phyloP scores from a whole-genome alignment of 371 early-diverging fungal genomes.

The Smittium culicis region DNA sequence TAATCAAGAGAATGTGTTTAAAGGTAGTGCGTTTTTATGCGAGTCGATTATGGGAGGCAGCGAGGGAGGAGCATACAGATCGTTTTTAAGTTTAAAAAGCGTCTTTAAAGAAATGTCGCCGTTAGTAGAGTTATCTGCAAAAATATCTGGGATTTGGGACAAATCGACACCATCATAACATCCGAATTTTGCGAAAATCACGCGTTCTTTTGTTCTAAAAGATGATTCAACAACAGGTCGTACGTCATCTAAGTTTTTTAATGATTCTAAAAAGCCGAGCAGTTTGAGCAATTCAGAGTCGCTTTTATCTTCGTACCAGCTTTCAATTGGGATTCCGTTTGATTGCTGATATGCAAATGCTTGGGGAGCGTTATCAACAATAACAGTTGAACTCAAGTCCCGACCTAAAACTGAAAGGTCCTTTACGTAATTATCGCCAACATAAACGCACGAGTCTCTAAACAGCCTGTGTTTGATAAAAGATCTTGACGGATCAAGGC shows the following conservation, averaged over 20 bases:
- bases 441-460: constrained; percentile 46
- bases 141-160: neutral
- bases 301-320: constrained; percentile 47
- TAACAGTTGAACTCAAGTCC: constrained; percentile 40
- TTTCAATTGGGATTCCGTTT: constrained; percentile 55
- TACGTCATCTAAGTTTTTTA: constrained; percentile 44
- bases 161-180: neutral
- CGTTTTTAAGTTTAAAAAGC: neutral
- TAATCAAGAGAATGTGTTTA: no score
- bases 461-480: constrained; percentile 41
- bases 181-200: neutral
- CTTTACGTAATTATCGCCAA: constrained; percentile 53
- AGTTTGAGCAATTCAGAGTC: constrained; percentile 42
- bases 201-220: constrained; percentile 25
- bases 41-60: neutral
- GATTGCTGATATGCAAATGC: constrained; percentile 46
- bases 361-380: constrained; percentile 53
- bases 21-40: neutral
- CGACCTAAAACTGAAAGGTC: constrained; percentile 50
- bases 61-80: neutral
- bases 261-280: constrained; percentile 38
- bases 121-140: no score
- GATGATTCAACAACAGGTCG: constrained; percentile 40
- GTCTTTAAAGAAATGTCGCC: no score
- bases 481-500: constrained; percentile 43